Evolutionary conservation across 805 yeast species (phyloP).

Genomic region (Saccharomycopsis microspora): DNA sequence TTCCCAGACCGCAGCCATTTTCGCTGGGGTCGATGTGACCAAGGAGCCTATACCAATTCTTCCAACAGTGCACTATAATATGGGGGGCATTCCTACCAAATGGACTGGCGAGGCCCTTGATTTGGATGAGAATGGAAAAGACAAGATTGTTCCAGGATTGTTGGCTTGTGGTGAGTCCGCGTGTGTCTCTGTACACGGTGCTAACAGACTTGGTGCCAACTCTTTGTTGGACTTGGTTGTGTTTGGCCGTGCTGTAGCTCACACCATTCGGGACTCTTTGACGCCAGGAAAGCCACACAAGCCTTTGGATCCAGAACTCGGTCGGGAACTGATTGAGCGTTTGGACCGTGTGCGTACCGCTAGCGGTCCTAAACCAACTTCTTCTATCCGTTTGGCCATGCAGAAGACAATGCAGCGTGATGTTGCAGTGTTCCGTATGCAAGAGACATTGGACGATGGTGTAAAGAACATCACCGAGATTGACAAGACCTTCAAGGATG

Average conservation of each 20-base stretch:
- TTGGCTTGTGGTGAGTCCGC: constrained; percentile 99
- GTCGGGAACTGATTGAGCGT: constrained; percentile 82
- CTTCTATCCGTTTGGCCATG: constrained; percentile 84
- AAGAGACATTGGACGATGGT: constrained; percentile 86
- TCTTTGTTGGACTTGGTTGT: constrained; percentile 93
- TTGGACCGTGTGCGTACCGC: constrained; percentile 84
- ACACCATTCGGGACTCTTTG: constrained; percentile 75
- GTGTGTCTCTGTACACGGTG: constrained; percentile 98
- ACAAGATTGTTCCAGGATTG: constrained; percentile 83
- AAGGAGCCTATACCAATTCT: constrained; percentile 98
- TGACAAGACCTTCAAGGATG: constrained; percentile 61
- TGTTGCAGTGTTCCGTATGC: constrained; percentile 93
- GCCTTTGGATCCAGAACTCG: constrained; percentile 76
- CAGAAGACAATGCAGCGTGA: constrained; percentile 95
- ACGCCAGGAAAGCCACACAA: constrained; percentile 84
- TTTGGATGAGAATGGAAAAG: constrained; percentile 77
- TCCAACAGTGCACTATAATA: constrained; percentile 97
- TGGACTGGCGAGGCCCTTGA: constrained; percentile 93
- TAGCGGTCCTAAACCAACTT: constrained; percentile 69
- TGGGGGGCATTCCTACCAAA: constrained; percentile 99
- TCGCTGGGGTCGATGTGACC: constrained; percentile 98
- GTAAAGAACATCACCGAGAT: constrained; percentile 65
- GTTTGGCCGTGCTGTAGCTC: constrained; percentile 96
- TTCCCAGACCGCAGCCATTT: constrained; percentile 95
- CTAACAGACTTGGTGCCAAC: constrained; percentile 98